Base-by-base conservation (phyloP, 768 basidiomycete genomes). In the Tricholoma matsutake region DNA sequence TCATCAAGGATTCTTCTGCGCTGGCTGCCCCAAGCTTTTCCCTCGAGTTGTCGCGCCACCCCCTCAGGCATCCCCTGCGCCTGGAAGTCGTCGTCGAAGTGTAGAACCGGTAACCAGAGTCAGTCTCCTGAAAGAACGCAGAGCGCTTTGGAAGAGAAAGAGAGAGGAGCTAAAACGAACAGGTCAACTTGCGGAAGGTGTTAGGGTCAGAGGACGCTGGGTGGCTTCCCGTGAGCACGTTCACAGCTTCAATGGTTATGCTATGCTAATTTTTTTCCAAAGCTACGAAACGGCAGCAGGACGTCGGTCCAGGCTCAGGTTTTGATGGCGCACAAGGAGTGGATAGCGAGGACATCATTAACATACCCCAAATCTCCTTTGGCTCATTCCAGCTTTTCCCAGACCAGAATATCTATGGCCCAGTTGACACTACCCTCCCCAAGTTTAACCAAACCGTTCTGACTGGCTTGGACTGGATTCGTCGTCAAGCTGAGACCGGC, bases 301-400 rank as follows among this genome's bases (percentile, higher is more conserved):
- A 78, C 47, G 67, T 75, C 54, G 70, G 68, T 45, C 63, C 81
- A 34, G 84, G 85, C 28, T 66, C 87, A 22, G 75, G 76, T 28
- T 86, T 83, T 61, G 83, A 89, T 67, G 88, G 88, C 1, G 78
- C 84, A n/a, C 75, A 76, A 34, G 87, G 87, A 34, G 85, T 89
- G 18, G 88, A 90, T 68, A 83, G 81, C 58, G 82, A 86, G 64
- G 88, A 89, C 62, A 85, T 89, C 55, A 62, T 79, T 58, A 82
- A 72, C 62, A 85, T 86, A 59, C 83, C 83, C 0, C 41, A 80
- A 10, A 83, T 89, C 61, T 81, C 79, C 6, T 87, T 86, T 64
- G 73, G 78, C 32, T 77, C 83, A 16, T 87, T 87, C 78, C 85
- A 83, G 60, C 64, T 88, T 25, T 88, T 89, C 79, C 87, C 88